phyloP scores from a whole-genome alignment of 352 stramenopile genomes.

The Phytophthora colocasiae region DNA sequence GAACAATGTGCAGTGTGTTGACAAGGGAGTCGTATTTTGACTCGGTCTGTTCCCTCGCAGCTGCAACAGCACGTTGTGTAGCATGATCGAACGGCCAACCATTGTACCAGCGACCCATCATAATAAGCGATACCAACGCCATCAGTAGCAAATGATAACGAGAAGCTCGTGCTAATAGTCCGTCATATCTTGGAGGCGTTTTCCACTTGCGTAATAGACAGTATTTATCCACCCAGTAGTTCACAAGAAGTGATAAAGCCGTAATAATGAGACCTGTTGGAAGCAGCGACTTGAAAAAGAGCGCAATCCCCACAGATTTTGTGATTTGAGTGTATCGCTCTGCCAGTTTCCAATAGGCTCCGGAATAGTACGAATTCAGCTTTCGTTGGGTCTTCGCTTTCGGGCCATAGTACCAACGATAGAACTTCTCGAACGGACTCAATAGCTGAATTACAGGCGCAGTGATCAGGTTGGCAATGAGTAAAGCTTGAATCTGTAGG shows the following conservation, averaged over 20 bases:
- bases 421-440: constrained; percentile 58
- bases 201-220: constrained; percentile 83
- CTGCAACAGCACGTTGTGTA: constrained; percentile 39
- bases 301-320: constrained; percentile 67
- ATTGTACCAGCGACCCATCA: constrained; percentile 85
- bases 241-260: constrained; percentile 68
- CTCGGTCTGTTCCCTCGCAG: constrained; percentile 36
- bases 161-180: constrained; percentile 62
- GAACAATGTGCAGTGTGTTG: constrained; percentile 54
- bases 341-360: constrained; percentile 70
- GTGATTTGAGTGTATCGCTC: constrained; percentile 77
- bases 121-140: constrained; percentile 66
- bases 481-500: constrained; percentile 74
- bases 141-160: constrained; percentile 76
- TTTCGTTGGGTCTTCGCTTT: constrained; percentile 76
- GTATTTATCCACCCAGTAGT: constrained; percentile 89
- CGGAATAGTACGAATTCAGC: constrained; percentile 81
- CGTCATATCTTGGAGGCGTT: constrained; percentile 66
- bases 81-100: constrained; percentile 74
- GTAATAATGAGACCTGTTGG: constrained; percentile 74
- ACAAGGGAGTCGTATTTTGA: constrained; percentile 36
- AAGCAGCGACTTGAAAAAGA: constrained; percentile 75
- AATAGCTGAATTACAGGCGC: constrained; percentile 72
- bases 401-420: constrained; percentile 50
- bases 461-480: constrained; percentile 82